Evolutionary conservation across 352 stramenopile species (phyloP), one percentile per base, ranked within the genome.

Genomic region (Globisporangium solare): DNA sequence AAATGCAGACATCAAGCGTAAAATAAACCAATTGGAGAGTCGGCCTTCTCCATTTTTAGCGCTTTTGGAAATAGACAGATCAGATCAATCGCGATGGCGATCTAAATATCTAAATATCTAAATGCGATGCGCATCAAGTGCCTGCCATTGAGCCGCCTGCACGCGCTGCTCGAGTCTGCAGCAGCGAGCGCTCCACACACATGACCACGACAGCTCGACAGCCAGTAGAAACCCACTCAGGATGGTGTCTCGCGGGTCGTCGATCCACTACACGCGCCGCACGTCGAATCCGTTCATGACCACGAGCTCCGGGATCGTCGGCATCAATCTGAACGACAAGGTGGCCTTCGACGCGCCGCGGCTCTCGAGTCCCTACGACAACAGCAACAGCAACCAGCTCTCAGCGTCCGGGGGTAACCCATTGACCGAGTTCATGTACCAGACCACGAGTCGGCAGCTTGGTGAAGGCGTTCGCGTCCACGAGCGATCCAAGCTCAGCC

Each of bases 271-370:
- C 66, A 78, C 64, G 18, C 76, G 79, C 10, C 76, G 76, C 15
- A 86, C 76, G 47, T 74, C 76, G 35, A 93, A 89, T 47, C 80
- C 80, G 64, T 93, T 92, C 66, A 90, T 92, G 74, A 87, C 79
- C n/a, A 92, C 83, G 45, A 90, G 78, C 65, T 91, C 80, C 12
- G 76, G 76, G n/a, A 88, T 89, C 54, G 75, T 93, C 7, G 83
- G 83, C 31, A 93, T 91, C 60, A 83, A 91, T 57, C 52, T 93
- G 14, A 49, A 74, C 15, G 79, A 93, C 63, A 80, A 80, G 5
- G 73, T 83, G 37, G 64, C 69, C 6, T 92, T 89, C 31, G 68
- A 89, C 37, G 75, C 79, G 6, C 79, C 83, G 14, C 66, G 71
- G 20, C 56, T 88, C 4, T 40, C 61, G 18, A 64, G 20, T 21